Evolutionary conservation across 225 moss, liverwort and hornwort species (phyloP).

Genomic region (Neckera pumila): DNA sequence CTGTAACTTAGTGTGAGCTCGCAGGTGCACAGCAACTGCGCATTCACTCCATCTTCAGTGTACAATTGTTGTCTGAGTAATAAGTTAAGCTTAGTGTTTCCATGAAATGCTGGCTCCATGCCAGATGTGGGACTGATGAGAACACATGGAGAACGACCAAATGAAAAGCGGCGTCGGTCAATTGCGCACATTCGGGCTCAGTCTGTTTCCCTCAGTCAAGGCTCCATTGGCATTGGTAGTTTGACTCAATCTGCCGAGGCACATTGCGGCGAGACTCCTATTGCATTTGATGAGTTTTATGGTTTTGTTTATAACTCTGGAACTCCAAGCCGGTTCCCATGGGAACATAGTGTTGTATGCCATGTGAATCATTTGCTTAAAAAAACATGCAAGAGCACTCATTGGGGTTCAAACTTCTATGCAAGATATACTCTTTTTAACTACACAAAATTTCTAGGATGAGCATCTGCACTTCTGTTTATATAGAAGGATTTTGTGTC

Average conservation of each 20-base stretch:
- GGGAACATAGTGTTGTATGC: background rate
- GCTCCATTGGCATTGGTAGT: background rate
- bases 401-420: too few species aligned
- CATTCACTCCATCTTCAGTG: too few species aligned
- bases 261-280: background rate
- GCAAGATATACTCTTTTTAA: too few species aligned
- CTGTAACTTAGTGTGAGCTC: background rate
- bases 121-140: background rate
- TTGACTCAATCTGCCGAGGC: background rate
- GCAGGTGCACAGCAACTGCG: background rate
- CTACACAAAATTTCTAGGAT: too few species aligned
- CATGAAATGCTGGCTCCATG: background rate
- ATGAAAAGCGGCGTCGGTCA: background rate
- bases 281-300: background rate
- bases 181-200: background rate
- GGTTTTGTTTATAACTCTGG: too few species aligned
- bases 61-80: background rate
- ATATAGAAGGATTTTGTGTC: too few species aligned
- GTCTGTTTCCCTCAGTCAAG: background rate
- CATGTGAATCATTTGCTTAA: too few species aligned
- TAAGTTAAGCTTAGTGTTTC: background rate
- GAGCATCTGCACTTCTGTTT: too few species aligned
- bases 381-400: too few species aligned
- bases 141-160: background rate
- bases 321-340: fast-evolving